Evolutionary conservation across 495 filamentous ascomycete species (phyloP).

Genomic region (Bombardia bombarda): DNA sequence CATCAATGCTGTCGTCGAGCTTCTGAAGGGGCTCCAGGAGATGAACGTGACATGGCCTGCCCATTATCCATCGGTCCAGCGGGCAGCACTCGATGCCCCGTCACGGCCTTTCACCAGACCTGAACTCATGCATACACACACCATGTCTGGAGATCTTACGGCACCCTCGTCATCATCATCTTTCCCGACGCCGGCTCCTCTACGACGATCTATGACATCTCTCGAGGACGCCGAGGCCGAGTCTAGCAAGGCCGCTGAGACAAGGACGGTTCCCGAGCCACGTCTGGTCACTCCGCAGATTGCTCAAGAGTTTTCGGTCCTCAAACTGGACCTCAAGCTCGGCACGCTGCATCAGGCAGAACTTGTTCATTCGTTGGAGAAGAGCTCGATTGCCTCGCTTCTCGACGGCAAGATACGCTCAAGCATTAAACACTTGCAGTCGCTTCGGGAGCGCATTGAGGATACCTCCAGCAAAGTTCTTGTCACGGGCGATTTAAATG

Average conservation of each 20-base stretch:
- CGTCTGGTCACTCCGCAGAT: constrained; percentile 87
- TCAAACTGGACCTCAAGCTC: constrained; percentile 91
- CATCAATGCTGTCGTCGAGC: constrained; percentile 77
- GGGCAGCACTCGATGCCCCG: constrained; percentile 39
- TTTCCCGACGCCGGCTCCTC: constrained; percentile 27
- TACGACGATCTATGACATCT: constrained; percentile 66
- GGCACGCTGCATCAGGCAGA: constrained; percentile 79
- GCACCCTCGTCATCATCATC: constrained; percentile 10
- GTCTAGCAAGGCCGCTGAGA: constrained; percentile 60
- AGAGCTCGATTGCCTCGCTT: constrained; percentile 77
- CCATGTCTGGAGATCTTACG: constrained; percentile 25
- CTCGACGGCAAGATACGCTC: constrained; percentile 90
- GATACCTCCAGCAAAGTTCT: constrained; percentile 96
- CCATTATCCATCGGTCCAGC: constrained; percentile 83
- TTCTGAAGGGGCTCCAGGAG: constrained; percentile 67
- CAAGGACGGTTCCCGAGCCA: constrained; percentile 48
- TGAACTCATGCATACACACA: constrained; percentile 48
- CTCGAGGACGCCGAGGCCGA: constrained; percentile 58
- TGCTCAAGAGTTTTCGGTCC: constrained; percentile 87
- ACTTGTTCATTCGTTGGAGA: constrained; percentile 94
- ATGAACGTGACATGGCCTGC: constrained; percentile 91
- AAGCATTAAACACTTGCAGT: constrained; percentile 81
- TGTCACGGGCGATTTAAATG: constrained; percentile 95
- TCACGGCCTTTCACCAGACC: constrained; percentile 34
- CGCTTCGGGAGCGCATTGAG: constrained; percentile 86